Percentiles rank a stretch among this genome's conserved stretches.
Conservation (phyloP, 2,329 filamentous ascomycete genomes). For the Colletotrichum brevisporum region DNA sequence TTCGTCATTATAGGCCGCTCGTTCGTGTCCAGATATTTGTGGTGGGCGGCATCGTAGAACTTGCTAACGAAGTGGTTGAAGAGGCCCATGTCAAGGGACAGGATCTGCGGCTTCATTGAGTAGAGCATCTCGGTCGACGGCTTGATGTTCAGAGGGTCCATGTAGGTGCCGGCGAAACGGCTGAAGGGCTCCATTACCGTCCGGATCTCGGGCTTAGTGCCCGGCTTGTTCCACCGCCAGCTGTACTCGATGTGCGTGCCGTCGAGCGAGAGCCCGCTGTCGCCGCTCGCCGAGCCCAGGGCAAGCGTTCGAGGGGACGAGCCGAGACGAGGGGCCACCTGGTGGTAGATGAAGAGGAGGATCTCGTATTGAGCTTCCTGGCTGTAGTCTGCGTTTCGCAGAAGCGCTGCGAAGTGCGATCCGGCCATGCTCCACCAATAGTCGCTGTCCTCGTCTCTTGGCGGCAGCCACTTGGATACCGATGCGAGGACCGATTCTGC, state of each 20-base stretch:
- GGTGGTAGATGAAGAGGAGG: conserved; percentile 8
- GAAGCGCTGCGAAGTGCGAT: conserved; percentile 10
- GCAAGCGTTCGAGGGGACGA: background rate
- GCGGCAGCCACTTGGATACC: conserved; percentile 21
- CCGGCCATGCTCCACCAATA: conserved; percentile 28
- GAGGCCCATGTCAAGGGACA: conserved; percentile 23
- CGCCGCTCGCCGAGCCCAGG: background rate
- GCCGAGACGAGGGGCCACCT: background rate
- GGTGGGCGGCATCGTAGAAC: conserved; percentile 9
- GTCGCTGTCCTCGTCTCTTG: conserved; percentile 25
- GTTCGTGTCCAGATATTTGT: conserved; percentile 17
- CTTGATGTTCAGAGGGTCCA: conserved; percentile 30
- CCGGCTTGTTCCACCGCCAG: conserved; percentile 19
- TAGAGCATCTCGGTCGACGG: conserved; percentile 16
- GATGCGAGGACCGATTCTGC: background rate
- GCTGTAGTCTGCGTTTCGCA: conserved; percentile 13
- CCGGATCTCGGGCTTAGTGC: conserved; percentile 14
- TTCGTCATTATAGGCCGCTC: conserved; percentile 19
- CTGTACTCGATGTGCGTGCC: conserved; percentile 25
- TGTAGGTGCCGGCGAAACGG: conserved; percentile 23
- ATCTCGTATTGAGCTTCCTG: conserved; percentile 7
- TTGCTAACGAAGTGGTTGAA: conserved; percentile 30
- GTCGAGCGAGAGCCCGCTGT: conserved; percentile 25
- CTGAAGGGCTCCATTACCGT: conserved; percentile 27
- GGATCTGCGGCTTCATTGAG: conserved; percentile 8